Evolutionary conservation across 768 basidiomycete species (phyloP).

Genomic region (Boletus reticulatus): DNA sequence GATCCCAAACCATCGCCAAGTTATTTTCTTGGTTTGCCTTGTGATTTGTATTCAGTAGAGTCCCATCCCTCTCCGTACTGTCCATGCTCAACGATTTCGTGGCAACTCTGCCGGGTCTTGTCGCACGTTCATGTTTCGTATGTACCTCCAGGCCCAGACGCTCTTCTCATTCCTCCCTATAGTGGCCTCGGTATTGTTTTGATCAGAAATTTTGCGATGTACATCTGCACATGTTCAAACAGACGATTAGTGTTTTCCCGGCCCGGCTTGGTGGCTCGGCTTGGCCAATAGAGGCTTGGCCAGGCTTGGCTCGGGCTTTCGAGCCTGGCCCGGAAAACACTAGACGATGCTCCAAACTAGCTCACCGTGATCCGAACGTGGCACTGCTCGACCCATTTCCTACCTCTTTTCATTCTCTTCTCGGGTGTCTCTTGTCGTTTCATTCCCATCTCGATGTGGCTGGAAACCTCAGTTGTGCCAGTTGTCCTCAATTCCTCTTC

Average conservation of each 20-base stretch:
- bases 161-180: neutral
- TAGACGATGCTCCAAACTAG: constrained; percentile 6
- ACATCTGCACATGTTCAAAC: constrained; percentile 11
- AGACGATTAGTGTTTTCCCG: too few species aligned
- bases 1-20: too few species aligned
- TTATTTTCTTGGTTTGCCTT: neutral
- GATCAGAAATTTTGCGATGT: constrained; percentile 8
- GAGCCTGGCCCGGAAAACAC: too few species aligned
- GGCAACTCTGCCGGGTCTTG: neutral
- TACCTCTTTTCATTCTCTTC: neutral
- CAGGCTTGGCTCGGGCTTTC: too few species aligned
- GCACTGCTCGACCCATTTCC: neutral
- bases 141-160: neutral
- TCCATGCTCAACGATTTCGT: neutral
- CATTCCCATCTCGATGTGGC: constrained; percentile 9
- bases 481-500: constrained; percentile 2
- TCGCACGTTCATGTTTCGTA: neutral
- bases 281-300: too few species aligned
- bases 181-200: constrained; percentile 8
- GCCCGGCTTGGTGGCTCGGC: too few species aligned
- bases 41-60: constrained; percentile 5
- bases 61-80: neutral
- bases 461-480: neutral
- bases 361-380: constrained; percentile 8
- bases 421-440: neutral